Evolutionary conservation across 2,329 filamentous ascomycete genomes (phyloP), one percentile per base, ranked within the genome.

Genomic region (Ceratocystis cacaofunesta): DNA sequence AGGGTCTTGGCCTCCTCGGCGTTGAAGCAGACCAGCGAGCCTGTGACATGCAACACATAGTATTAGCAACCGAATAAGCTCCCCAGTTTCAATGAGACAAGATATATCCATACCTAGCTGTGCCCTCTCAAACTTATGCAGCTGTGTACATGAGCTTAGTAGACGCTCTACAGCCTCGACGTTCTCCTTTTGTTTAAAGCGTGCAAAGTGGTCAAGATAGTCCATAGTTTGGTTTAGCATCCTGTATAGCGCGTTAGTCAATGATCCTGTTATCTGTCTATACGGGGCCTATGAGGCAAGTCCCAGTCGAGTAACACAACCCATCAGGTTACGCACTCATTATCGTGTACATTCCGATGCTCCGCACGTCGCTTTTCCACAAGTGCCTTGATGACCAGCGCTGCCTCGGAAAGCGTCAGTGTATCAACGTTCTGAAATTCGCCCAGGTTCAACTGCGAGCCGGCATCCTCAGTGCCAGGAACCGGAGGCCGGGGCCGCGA

Each of bases 1-100:
- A 99, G 81, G 7, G 90, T 96, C 78, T 96, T 96, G 68, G 94
- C 94, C 77, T 99, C 95, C 73, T 99, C 94, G 67, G 90, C 88
- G 57, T 86, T 88, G 71, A 95, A 92, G 74, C 92, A 96, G 76
- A 91, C 96, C 48, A 99, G 80, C 41, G 90, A 95, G 43, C 91
- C 92, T 95, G 72, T 70, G 72, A 69, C 52, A 25, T 44, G 12
- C 8, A 41, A 4, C 36, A 41, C 12, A 4, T 12, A 10, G 8
- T 19, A 46, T 69, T 64, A 68, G 68, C 44, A 50, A 12, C 5
- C 5, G 1, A n/a, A 8, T 6, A 28, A 22, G 12, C 10, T 12
- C 3, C 3, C 10, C 2, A n/a, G 25, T 1, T 15, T n/a, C n/a
- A 32, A 4, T 28, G 1, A 7, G 12, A 22, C 5, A 61, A 52